Evolutionary conservation across 2,329 filamentous ascomycete species (phyloP).

Genomic region (Calonectria ilicicola): DNA sequence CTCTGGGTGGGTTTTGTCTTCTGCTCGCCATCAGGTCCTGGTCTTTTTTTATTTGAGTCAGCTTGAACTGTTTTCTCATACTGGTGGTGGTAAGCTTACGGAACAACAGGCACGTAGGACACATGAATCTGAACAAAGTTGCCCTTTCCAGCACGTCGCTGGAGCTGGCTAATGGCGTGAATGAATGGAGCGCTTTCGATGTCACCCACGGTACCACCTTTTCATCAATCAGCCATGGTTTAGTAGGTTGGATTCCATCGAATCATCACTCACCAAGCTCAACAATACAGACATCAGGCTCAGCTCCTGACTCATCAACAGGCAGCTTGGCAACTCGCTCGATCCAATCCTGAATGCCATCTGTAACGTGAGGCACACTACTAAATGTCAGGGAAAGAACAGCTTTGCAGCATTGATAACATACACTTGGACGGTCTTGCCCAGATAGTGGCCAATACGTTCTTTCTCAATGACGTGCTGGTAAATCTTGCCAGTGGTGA

Average conservation of each 20-base stretch:
- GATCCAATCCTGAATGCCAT: slow-evolving; percentile 94
- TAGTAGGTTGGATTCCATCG: background rate
- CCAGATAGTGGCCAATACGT: slow-evolving; percentile 80
- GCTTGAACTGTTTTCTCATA: slow-evolving; percentile 52
- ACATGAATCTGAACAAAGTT: slow-evolving; percentile 79
- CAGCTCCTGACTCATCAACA: slow-evolving; percentile 83
- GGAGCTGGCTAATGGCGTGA: background rate
- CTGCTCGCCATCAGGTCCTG: slow-evolving; percentile 79
- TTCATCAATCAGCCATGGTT: background rate
- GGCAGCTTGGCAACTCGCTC: slow-evolving; percentile 86
- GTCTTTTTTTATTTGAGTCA: slow-evolving; percentile 77
- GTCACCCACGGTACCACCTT: slow-evolving; percentile 56
- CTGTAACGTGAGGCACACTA: slow-evolving; percentile 86
- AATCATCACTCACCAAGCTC: slow-evolving; percentile 51
- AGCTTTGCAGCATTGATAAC: background rate
- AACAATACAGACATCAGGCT: slow-evolving; percentile 93
- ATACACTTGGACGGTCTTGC: slow-evolving; percentile 60
- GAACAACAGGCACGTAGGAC: slow-evolving; percentile 45
- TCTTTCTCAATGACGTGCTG: slow-evolving; percentile 70
- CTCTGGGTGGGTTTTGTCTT: slow-evolving; percentile 98
- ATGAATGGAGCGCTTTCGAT: slow-evolving; percentile 58
- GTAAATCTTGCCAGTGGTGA: slow-evolving; percentile 98
- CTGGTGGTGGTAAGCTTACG: background rate
- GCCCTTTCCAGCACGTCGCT: background rate
- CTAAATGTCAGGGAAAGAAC: background rate